phyloP scores from a whole-genome alignment of 2,329 filamentous ascomycete genomes.

The Curvularia hawaiiensis region DNA sequence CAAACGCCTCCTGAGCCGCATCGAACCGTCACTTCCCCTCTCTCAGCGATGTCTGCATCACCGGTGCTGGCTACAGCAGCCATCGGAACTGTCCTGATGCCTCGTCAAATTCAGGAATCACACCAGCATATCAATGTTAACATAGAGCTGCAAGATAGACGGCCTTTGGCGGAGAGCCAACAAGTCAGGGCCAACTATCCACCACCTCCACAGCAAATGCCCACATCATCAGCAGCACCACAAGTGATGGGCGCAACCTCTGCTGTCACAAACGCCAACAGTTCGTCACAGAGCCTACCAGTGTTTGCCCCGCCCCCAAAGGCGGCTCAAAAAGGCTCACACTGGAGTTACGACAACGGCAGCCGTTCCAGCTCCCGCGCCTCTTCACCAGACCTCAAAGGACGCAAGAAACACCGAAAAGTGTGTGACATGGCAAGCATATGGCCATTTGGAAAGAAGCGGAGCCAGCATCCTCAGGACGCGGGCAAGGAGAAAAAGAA shows the following conservation, averaged over 20 bases:
- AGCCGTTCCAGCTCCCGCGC: slow-evolving; percentile 34
- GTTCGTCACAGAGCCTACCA: slow-evolving; percentile 25
- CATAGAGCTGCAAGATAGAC: slow-evolving; percentile 39
- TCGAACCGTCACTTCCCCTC: slow-evolving; percentile 29
- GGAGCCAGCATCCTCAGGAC: slow-evolving; percentile 18
- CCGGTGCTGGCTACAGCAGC: slow-evolving; percentile 41
- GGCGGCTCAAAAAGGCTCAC: slow-evolving; percentile 30
- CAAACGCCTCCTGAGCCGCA: slow-evolving; percentile 21
- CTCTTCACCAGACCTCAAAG: slow-evolving; percentile 32
- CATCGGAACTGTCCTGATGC: slow-evolving; percentile 40
- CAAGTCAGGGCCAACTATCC: slow-evolving; percentile 23
- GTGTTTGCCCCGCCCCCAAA: slow-evolving; percentile 42
- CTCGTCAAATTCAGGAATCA: slow-evolving; percentile 36
- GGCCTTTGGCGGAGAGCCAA: slow-evolving; percentile 22
- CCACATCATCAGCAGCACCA: slow-evolving; percentile 27
- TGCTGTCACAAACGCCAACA: slow-evolving; percentile 19
- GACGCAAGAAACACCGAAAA: slow-evolving; percentile 39
- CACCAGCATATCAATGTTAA: slow-evolving; percentile 37
- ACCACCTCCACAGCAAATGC: slow-evolving; percentile 19
- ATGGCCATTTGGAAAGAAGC: slow-evolving; percentile 29
- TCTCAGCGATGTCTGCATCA: slow-evolving; percentile 38
- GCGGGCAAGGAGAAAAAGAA: slow-evolving; percentile 38
- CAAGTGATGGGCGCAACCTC: slow-evolving; percentile 16
- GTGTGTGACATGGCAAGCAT: slow-evolving; percentile 34
- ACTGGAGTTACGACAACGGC: slow-evolving; percentile 32